These are phyloP conservation scores for Gossypium rotundifolium DNA, from an alignment of 345 rosid species.

Conservation along the genomic window DNA sequence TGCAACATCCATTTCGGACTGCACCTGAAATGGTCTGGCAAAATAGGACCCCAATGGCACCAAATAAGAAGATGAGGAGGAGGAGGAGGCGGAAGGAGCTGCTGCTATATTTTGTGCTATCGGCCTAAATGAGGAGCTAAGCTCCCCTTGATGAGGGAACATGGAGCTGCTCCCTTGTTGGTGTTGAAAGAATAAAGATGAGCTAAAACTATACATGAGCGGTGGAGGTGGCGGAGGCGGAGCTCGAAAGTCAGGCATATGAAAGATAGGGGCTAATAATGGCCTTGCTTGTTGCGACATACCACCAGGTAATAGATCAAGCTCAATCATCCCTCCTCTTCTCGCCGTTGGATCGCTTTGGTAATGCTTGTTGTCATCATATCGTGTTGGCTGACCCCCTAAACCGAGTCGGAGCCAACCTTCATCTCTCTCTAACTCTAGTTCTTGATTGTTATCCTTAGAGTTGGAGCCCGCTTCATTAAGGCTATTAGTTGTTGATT, in stretches of 20 bases:
- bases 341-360: conserved; percentile 32
- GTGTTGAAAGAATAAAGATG: conserved; percentile 39
- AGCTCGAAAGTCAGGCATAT: conserved; percentile 32
- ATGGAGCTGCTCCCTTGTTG: conserved; percentile 34
- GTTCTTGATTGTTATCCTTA: conserved; percentile 42
- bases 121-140: conserved; percentile 67
- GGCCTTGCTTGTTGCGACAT: conserved; percentile 20
- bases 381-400: conserved; percentile 38
- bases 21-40: conserved; percentile 51
- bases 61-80: conserved; percentile 30
- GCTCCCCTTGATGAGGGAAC: conserved; percentile 40
- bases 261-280: conserved; percentile 33
- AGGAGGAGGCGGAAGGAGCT: conserved; percentile 22
- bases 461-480: conserved; percentile 55
- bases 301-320: conserved; percentile 55
- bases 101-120: conserved; percentile 33
- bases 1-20: conserved; percentile 41
- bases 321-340: conserved; percentile 49
- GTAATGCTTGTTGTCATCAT: conserved; percentile 16
- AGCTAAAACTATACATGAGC: conserved; percentile 17
- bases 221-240: conserved; percentile 28
- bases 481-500: conserved; percentile 61
- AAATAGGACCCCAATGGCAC: conserved; percentile 58
- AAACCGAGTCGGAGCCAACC: conserved; percentile 83
- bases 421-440: conserved; percentile 38